Evolutionary conservation across 495 filamentous ascomycete genomes (phyloP), one percentile per base, ranked within the genome.

Genomic region (Massariosphaeria phaeospora): DNA sequence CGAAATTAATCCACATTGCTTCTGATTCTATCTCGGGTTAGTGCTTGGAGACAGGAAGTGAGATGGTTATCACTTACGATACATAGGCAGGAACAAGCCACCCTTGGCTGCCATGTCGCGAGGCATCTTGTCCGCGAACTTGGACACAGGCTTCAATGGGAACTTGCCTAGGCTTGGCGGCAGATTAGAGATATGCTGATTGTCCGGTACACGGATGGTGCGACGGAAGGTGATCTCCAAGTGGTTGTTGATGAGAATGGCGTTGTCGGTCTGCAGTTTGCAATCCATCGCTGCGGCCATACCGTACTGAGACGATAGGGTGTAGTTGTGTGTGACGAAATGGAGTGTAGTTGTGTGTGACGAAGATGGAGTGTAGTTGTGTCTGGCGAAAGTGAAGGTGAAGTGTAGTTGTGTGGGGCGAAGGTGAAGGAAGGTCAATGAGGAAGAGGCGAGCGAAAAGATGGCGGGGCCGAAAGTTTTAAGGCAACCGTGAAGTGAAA

Each of bases 1-100:
- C 36, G 23, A 60, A 55, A 43, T 55, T 44, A 17, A 60, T 55
- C 57, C 50, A 60, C 57, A 60, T 60, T 1, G 57, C 57, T 31
- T 60, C 57, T 3, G 45, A 45, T 27, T 57, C 54, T 57, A 33
- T 26, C 15, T 45, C 2, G 12, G 2, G 39, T 54, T 21, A 46
- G 39, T 46, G 10, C 3, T 3, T 29, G 3, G n/a, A 30, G 13
- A 29, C 43, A n/a, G 1, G 20, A 49, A 21, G 11, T 26, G 5
- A 45, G 25, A 13, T 5, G 20, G 29, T 20, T 24, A 24, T 36
- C 2, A 59, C 57, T 55, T 44, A 60, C 49, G 57, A 36, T 49
- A 50, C 57, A 60, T 60, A 3, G 50, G 35, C 25, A 55, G 24
- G 50, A 60, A 60, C 0, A 55, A 1, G 9, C 57, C 50, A 23